phyloP scores from a whole-genome alignment of 306 rosid genomes.

The Cicer yamashitae region DNA sequence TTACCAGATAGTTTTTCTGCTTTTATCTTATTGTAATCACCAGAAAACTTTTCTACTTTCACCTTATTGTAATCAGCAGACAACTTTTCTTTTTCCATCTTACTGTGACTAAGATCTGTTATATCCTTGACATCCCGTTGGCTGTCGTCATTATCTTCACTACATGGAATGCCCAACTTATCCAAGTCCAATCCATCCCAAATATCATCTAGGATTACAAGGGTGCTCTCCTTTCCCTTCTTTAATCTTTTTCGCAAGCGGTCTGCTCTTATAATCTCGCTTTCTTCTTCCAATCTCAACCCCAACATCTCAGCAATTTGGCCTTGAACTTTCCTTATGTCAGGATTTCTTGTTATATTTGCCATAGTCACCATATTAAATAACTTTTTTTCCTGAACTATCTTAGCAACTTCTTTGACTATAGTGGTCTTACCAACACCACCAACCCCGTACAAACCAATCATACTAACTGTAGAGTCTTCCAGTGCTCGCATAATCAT shows the following conservation, averaged over 20 bases:
- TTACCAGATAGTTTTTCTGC: not conserved
- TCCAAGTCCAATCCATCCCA: not conserved
- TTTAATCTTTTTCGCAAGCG: conserved; percentile 12
- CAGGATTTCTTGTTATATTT: conserved; percentile 17
- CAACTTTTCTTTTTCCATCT: not conserved
- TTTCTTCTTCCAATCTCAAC: conserved; percentile 28
- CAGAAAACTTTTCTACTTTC: not conserved
- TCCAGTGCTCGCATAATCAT: conserved; percentile 8
- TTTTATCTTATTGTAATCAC: not conserved
- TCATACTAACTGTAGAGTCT: conserved; percentile 30
- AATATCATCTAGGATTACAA: conserved; percentile 36
- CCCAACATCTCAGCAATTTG: conserved; percentile 31
- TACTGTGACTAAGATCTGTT: not conserved
- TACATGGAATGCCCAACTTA: conserved; percentile 27
- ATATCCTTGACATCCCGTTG: too few species aligned
- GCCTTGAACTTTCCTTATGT: conserved; percentile 21
- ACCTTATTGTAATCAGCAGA: too few species aligned
- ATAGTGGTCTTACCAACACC: conserved; percentile 40
- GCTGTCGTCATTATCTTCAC: too few species aligned
- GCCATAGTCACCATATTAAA: conserved; percentile 15
- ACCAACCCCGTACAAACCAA: conserved; percentile 24
- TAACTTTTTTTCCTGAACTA: conserved; percentile 14
- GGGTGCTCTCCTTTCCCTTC: conserved; percentile 30
- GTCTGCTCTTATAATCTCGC: conserved; percentile 27
- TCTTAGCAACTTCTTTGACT: conserved; percentile 25